Base-by-base conservation (phyloP, 768 basidiomycete species). In the Lactarius quietus region DNA sequence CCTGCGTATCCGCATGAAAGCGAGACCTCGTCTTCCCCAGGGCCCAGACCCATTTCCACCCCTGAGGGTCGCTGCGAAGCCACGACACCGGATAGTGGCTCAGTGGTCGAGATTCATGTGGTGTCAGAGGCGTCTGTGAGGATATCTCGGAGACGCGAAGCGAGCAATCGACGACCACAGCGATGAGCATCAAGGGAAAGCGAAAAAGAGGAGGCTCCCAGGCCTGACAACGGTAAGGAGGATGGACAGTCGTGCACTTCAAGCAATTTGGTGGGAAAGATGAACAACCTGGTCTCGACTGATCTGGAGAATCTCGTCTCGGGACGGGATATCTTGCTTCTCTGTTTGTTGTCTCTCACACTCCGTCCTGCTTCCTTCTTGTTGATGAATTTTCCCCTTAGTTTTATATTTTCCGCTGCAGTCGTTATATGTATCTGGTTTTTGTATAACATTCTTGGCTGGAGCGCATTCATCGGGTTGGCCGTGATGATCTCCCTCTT, bases 261-360 rank as follows among this genome's bases (percentile, higher is more conserved):
- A 12, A 76, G 75, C 6, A 86, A 87, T 70, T 74, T 90, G 28
- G 82, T 86, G 39, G 90, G 92, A 12, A 88, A 84, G 72, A 86
- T 93, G 72, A 92, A 88, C 73, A 92, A 90, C 62, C 76, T 92
- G 14, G 83, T 90, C 36, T 85, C 89, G 9, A 85, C 86, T 3
- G 90, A 92, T 74, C 70, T 84, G 52, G 70, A 66, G 56, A 72
- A 71, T 38, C 57, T 77, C 26, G 55, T 70, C 15, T 65, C 70
- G 2, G 75, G 71, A 28, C 71, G 73, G 15, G 71, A 74, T 56
- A 73, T 73, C 51, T 51, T 62, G 15, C 55, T 66, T 6, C 35
- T 68, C n/a, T 23, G 63, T 71, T 41, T 3, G 70, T 64, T 18
- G 12, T 35, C 9, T 1, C 3, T 38, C 53, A 15, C 7, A 29